phyloP scores from a whole-genome alignment of 164 flowering plant species.

The Umbilicus rupestris region DNA sequence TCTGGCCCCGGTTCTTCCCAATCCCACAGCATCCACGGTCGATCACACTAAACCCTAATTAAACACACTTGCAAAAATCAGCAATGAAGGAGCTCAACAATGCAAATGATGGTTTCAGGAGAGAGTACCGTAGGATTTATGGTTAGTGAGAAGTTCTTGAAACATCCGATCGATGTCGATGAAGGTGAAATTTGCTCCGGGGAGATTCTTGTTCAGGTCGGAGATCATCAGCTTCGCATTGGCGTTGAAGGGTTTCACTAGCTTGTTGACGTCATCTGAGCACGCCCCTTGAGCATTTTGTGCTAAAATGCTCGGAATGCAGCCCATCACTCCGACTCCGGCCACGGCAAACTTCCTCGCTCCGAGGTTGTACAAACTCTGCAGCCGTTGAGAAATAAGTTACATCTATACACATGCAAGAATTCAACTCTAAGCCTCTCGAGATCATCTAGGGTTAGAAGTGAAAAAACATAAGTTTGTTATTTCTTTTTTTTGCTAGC shows the following conservation, averaged over 20 bases:
- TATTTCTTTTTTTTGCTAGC: no score
- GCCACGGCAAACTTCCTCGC: conserved; percentile 52
- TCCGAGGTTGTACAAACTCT: conserved; percentile 70
- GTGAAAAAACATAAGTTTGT: no score
- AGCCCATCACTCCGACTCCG: conserved; percentile 61
- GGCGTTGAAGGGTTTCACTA: conserved; percentile 49
- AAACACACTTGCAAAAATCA: background rate
- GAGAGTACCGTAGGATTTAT: conserved; percentile 41
- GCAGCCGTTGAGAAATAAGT: background rate
- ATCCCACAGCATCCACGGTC: conserved; percentile 84
- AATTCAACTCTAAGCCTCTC: no score
- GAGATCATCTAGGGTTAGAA: no score
- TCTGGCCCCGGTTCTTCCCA: conserved; percentile 78
- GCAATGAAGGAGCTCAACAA: no score
- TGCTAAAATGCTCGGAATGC: conserved; percentile 67
- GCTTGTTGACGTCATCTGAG: conserved; percentile 48
- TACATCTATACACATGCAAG: background rate
- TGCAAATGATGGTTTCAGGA: background rate
- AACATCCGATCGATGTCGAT: conserved; percentile 46
- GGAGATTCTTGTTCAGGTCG: conserved; percentile 45
- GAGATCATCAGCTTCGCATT: conserved; percentile 47
- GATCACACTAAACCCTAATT: conserved; percentile 51
- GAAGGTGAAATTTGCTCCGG: conserved; percentile 45
- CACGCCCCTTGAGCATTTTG: conserved; percentile 36
- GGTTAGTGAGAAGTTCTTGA: conserved; percentile 35